These are phyloP conservation scores for Gleditsia sinensis DNA, from an alignment of 306 rosid species.

Conservation along the genomic window DNA sequence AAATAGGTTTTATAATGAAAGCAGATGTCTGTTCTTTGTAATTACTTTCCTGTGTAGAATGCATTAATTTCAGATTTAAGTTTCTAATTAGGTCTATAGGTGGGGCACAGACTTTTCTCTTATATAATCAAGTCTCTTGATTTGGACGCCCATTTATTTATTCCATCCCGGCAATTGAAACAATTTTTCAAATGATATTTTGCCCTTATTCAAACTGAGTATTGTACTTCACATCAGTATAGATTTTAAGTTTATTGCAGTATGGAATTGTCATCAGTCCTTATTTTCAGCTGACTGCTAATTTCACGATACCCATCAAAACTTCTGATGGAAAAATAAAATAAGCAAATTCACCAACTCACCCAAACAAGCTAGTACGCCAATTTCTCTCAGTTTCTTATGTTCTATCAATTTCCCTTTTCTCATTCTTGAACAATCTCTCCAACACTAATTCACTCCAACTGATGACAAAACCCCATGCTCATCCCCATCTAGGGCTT, in stretches of 20 bases:
- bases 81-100: constrained; percentile 12
- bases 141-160: constrained; percentile 21
- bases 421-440: too few relatives aligned
- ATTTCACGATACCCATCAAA: neutral
- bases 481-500: neutral
- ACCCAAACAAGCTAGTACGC: neutral
- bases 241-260: neutral
- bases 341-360: neutral
- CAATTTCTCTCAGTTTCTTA: neutral
- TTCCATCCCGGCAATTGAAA: neutral
- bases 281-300: neutral
- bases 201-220: neutral
- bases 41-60: constrained; percentile 35
- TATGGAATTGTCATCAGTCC: neutral
- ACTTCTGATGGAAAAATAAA: neutral
- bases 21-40: constrained; percentile 37
- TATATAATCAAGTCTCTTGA: constrained; percentile 26
- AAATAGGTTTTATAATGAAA: constrained; percentile 23
- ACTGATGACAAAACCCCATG: neutral
- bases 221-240: neutral
- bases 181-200: neutral
- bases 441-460: too few relatives aligned
- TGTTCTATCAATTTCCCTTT: too few relatives aligned
- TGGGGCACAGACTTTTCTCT: constrained; percentile 18
- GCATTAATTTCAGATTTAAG: constrained; percentile 21